Evolutionary conservation across 169 alveolate species (phyloP).

Genomic region (Eimeria tenella): DNA sequence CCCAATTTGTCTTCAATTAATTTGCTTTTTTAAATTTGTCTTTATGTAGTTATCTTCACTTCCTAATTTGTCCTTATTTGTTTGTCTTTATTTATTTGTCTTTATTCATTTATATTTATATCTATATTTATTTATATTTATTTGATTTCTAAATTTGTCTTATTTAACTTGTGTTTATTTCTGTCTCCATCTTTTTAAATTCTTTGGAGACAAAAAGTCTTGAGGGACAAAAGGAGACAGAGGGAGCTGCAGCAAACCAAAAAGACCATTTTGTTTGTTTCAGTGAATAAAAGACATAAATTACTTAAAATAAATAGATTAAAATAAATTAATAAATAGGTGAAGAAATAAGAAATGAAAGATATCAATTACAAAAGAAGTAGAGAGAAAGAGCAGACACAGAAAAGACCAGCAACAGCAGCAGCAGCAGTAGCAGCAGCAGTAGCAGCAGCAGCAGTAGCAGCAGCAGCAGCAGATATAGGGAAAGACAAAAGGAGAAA

Average conservation of each 20-base stretch:
- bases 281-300: not conserved
- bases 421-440: not conserved
- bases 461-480: not conserved
- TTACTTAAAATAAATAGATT: not conserved
- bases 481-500: too few species aligned
- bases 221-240: too few species aligned
- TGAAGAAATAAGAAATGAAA: too few species aligned
- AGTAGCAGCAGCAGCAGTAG: not conserved
- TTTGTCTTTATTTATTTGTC: not conserved
- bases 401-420: not conserved
- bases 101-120: not conserved
- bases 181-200: not conserved
- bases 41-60: not conserved
- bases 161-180: not conserved
- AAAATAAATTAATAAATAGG: not conserved
- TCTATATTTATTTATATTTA: not conserved
- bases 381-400: not conserved
- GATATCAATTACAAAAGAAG: too few species aligned
- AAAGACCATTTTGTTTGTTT: not conserved
- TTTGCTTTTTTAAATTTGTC: not conserved
- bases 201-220: not conserved
- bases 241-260: not conserved
- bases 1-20: not conserved
- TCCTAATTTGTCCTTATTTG: not conserved
- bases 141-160: not conserved